Percentiles rank a stretch among this genome's conserved stretches.
Conservation (phyloP, 768 basidiomycete genomes). For the Leucocoprinus leucothites region DNA sequence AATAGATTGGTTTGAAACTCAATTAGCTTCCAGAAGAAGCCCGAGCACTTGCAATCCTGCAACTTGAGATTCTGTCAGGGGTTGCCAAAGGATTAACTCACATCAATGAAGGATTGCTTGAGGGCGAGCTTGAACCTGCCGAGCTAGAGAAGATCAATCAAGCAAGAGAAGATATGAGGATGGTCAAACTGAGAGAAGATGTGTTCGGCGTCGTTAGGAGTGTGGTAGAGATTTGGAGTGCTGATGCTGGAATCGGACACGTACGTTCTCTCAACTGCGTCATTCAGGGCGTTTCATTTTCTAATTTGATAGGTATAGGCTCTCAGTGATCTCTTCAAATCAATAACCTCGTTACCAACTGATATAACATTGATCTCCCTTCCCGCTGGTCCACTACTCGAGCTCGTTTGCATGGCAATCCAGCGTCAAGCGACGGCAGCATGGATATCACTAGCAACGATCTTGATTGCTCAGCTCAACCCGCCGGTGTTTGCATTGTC, state of each 20-base stretch:
- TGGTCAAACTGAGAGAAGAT: constrained; percentile 60
- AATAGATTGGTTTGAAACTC: not conserved
- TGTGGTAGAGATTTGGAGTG: constrained; percentile 73
- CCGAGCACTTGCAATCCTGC: constrained; percentile 57
- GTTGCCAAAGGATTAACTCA: constrained; percentile 86
- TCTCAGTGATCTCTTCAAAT: constrained; percentile 80
- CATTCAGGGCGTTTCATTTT: not conserved
- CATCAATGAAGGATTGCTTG: constrained; percentile 63
- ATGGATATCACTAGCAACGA: constrained; percentile 82
- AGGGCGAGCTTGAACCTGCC: constrained; percentile 50
- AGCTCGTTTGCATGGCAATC: constrained; percentile 69
- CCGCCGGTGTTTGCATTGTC: constrained; percentile 55
- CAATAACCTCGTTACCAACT: constrained; percentile 76
- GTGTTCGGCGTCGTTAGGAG: constrained; percentile 59
- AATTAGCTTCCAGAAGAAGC: constrained; percentile 72
- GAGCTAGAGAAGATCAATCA: constrained; percentile 53
- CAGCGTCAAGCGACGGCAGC: constrained; percentile 72
- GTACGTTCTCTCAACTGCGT: constrained; percentile 41
- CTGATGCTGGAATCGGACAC: constrained; percentile 72
- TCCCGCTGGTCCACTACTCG: constrained; percentile 77
- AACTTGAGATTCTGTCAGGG: constrained; percentile 80
- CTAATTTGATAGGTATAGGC: constrained; percentile 39
- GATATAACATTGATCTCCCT: constrained; percentile 80
- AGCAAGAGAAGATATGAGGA: constrained; percentile 62
- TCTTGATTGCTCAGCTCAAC: constrained; percentile 79